A percentile compares a stretch with the other conserved stretches of the same genome.
These are phyloP conservation scores for Coemansia sp. DNA, from an alignment of 192 early-diverging fungal species.

Conservation along the genomic window DNA sequence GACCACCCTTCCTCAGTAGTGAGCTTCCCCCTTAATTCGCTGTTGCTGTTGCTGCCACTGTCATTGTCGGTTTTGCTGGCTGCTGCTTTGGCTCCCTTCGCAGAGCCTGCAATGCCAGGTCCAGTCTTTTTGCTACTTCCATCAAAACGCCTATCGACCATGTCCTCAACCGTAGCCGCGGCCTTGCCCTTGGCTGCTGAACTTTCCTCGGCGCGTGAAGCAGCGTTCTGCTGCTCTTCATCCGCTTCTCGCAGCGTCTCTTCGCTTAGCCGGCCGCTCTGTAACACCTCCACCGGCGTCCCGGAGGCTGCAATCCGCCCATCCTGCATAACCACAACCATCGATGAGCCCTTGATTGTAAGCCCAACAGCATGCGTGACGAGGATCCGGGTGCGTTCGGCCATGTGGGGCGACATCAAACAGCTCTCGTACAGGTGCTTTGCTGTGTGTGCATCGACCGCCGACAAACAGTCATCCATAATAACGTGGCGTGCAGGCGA, in stretches of 20 bases:
- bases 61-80: slow-evolving; percentile 58
- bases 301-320: slow-evolving; percentile 63
- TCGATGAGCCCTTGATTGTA: slow-evolving; percentile 57
- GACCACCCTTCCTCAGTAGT: slow-evolving; percentile 80
- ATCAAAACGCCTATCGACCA: slow-evolving; percentile 28
- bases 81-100: too few species aligned
- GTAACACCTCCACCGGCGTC: slow-evolving; percentile 42
- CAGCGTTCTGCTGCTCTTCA: slow-evolving; percentile 37
- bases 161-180: slow-evolving; percentile 17
- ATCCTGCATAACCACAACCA: slow-evolving; percentile 68
- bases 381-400: slow-evolving; percentile 78
- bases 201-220: slow-evolving; percentile 19
- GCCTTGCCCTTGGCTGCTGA: slow-evolving; percentile 29
- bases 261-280: slow-evolving; percentile 39
- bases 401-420: slow-evolving; percentile 66
- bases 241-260: slow-evolving; percentile 29
- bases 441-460: slow-evolving; percentile 95
- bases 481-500: slow-evolving; percentile 67
- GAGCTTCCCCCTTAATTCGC: slow-evolving; percentile 57
- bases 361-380: slow-evolving; percentile 89
- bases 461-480: slow-evolving; percentile 90
- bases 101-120: slow-evolving; percentile 9
- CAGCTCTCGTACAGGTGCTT: slow-evolving; percentile 80
- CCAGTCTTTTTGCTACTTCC: neutral
- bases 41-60: slow-evolving; percentile 12